Base-by-base conservation (phyloP, 1,284 basidiomycete species). In the Pascua sp. region DNA sequence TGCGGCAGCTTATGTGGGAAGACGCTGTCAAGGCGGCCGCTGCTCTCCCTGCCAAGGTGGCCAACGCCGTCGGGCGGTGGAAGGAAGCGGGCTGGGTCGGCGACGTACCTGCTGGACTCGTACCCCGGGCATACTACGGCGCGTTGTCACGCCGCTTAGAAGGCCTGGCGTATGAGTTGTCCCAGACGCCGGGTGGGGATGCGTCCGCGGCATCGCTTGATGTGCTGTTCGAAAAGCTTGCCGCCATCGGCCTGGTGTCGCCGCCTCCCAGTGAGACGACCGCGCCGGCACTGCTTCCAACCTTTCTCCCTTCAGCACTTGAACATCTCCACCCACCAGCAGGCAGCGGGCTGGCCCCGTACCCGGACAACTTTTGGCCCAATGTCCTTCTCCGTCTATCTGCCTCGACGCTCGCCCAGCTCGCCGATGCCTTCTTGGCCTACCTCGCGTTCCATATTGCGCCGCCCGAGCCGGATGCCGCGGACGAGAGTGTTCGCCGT, bases 341-440 rank as follows among this genome's bases (percentile, higher is more conserved):
- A 10, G 15, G 58, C 43, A 60, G 81, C 85, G 37, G 83, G 82
- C 44, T 91, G 59, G 84, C 85, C 8, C 64, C 80, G 62, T 77
- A 51, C 80, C 84, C 45, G 68, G 70, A 12, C 72, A 53, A 36
- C 78, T 47, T 81, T 81, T 49, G 85, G 81, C 5, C 87, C 83
- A 59, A 80, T 81, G 37, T 90, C 83, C 8, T 92, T 85, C 78
- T 90, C 84, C 72, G 71, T 69, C 46, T 78, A 74, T 12, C 81
- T 70, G 5, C 75, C 84, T 44, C 80, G 79, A 10, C 73, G 66
- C 39, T 74, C 17, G 37, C 60, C 2, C 18, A 63, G 5, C 51
- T 71, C 17, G 59, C 65, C 8, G 57, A 61, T 9, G 65, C 66
- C 0, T 57, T 76, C 0, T 47, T 72, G 8, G 42, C 49, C 4